A percentile compares a stretch with the other conserved stretches of the same genome.
Evolutionary conservation across 1,139 yeast genomes (phyloP).

Genomic region (Taiozyma sp.): DNA sequence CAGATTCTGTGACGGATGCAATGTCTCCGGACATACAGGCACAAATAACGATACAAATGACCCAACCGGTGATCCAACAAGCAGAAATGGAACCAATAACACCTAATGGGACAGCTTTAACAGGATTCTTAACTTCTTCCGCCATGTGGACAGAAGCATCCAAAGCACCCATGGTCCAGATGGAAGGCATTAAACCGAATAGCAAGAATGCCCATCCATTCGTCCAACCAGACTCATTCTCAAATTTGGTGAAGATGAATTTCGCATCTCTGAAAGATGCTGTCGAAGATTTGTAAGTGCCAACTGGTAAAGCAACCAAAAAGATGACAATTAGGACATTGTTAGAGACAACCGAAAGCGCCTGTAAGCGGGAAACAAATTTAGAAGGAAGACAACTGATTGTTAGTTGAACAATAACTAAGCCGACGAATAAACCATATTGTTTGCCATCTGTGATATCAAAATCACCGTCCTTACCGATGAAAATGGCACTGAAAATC

Average conservation of each 20-base stretch:
- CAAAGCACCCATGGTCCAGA: slow-evolving; percentile 63
- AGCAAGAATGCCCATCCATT: slow-evolving; percentile 55
- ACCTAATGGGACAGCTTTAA: slow-evolving; percentile 59
- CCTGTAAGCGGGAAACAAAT: slow-evolving; percentile 52
- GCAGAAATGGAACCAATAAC: slow-evolving; percentile 46
- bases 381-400: slow-evolving; percentile 46
- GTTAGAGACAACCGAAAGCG: slow-evolving; percentile 52
- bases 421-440: slow-evolving; percentile 52
- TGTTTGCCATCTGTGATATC: slow-evolving; percentile 40
- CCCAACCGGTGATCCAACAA: slow-evolving; percentile 55
- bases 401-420: slow-evolving; percentile 39
- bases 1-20: slow-evolving; percentile 33
- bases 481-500: slow-evolving; percentile 44
- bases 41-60: slow-evolving; percentile 44
- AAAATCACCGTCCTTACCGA: slow-evolving; percentile 42
- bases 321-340: slow-evolving; percentile 50
- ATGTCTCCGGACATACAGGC: slow-evolving; percentile 55
- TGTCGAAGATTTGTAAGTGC: slow-evolving; percentile 28
- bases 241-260: slow-evolving; percentile 51
- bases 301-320: slow-evolving; percentile 61
- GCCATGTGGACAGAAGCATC: slow-evolving; percentile 70
- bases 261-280: slow-evolving; percentile 29
- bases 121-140: slow-evolving; percentile 64
- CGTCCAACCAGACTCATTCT: slow-evolving; percentile 53
- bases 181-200: slow-evolving; percentile 32